Conservation (phyloP, 495 filamentous ascomycete genomes). For the Cairneyella variabilis region DNA sequence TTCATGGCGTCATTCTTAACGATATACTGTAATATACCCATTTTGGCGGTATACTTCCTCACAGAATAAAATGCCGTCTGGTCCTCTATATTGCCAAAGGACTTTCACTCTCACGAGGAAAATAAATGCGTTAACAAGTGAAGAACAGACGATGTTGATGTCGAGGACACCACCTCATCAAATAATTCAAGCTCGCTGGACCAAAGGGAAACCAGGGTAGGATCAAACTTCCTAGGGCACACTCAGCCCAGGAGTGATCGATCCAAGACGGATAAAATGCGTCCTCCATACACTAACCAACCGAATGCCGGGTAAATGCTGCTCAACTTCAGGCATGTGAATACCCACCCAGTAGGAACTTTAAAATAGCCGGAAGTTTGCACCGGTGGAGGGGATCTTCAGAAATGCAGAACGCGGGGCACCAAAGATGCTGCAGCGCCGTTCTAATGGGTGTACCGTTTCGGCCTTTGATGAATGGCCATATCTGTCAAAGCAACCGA, state of each 20-base stretch:
- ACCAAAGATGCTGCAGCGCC: neutral
- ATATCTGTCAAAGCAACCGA: too few species aligned
- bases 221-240: neutral
- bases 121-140: too few species aligned
- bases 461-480: too few species aligned
- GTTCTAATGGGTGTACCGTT: neutral
- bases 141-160: too few species aligned
- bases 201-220: conserved; percentile 2
- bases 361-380: neutral
- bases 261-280: conserved; percentile 4
- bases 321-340: neutral
- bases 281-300: neutral
- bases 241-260: too few species aligned
- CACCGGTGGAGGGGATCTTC: neutral
- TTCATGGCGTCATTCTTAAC: conserved; percentile 79
- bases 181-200: neutral
- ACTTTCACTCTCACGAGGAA: too few species aligned
- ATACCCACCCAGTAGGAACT: neutral
- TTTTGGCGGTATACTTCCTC: conserved; percentile 11
- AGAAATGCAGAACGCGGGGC: neutral
- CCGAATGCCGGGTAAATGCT: neutral
- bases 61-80: neutral
- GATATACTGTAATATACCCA: conserved; percentile 55
- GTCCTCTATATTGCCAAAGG: too few species aligned
- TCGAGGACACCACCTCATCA: too few species aligned